A percentile compares a stretch with the other conserved stretches of the same genome.
Conservation (phyloP, 148 eudicot species). For the Nepenthes gracilis region DNA sequence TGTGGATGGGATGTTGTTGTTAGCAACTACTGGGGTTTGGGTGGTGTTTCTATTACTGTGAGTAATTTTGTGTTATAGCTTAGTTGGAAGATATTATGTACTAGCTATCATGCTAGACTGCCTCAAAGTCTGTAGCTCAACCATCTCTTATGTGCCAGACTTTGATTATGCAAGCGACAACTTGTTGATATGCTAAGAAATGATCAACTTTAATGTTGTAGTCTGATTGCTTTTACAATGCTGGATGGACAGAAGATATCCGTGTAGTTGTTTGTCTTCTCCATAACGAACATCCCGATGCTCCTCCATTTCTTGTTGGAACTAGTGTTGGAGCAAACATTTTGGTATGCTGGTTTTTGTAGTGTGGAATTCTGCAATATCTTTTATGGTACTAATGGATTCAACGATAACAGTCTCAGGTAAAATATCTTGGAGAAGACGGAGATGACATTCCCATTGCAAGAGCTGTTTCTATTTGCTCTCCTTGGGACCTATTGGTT, state of each 20-base stretch:
- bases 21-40: constrained; percentile 89
- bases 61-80: constrained; percentile 21
- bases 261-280: constrained; percentile 53
- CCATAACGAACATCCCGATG: constrained; percentile 54
- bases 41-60: constrained; percentile 83
- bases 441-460: constrained; percentile 78
- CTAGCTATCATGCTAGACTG: too few relatives aligned
- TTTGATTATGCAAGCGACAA: too few relatives aligned
- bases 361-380: neutral
- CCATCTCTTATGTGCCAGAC: too few relatives aligned
- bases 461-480: constrained; percentile 86
- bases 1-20: constrained; percentile 81
- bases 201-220: constrained; percentile 15
- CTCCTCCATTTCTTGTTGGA: constrained; percentile 68
- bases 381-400: neutral
- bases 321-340: constrained; percentile 93
- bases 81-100: too few relatives aligned
- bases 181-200: too few relatives aligned
- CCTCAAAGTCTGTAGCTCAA: too few relatives aligned
- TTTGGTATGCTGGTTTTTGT: constrained; percentile 33
- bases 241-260: constrained; percentile 91
- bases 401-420: constrained; percentile 26
- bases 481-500: constrained; percentile 99
- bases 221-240: constrained; percentile 95
- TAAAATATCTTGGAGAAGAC: constrained; percentile 87